These are phyloP conservation scores for Sarocladium oryzae DNA, from an alignment of 2,329 filamentous ascomycete genomes.

Conservation along the genomic window DNA sequence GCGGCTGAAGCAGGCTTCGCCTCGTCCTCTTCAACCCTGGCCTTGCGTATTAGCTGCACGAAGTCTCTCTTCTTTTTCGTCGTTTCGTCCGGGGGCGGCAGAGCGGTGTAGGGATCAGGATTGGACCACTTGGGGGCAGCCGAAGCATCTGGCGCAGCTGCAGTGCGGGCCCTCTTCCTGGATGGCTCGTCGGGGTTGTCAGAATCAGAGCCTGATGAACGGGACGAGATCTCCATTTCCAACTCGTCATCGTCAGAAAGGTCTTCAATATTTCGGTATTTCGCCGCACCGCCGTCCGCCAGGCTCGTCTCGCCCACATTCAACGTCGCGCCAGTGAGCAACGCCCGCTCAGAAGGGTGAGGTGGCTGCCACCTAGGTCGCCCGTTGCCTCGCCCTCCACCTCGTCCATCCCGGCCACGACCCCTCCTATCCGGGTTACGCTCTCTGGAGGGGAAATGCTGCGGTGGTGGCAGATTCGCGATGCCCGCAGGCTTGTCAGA, in stretches of 20 bases:
- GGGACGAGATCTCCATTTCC: slow-evolving; percentile 55
- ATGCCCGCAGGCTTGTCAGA: slow-evolving; percentile 45
- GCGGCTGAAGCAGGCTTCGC: slow-evolving; percentile 45
- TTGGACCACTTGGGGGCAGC: slow-evolving; percentile 82
- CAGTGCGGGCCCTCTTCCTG: slow-evolving; percentile 27
- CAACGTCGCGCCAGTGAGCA: slow-evolving; percentile 38
- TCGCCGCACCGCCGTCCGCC: slow-evolving; percentile 39
- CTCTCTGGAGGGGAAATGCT: slow-evolving; percentile 10
- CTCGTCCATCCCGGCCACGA: slow-evolving; percentile 19
- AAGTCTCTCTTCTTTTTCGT: slow-evolving; percentile 76
- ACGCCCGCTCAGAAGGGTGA: slow-evolving; percentile 40
- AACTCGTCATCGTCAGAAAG: slow-evolving; percentile 58
- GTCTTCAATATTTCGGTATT: slow-evolving; percentile 49
- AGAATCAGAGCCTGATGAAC: slow-evolving; percentile 16
- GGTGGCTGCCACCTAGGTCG: slow-evolving; percentile 30
- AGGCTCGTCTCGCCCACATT: slow-evolving; percentile 39
- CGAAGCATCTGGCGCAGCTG: slow-evolving; percentile 23
- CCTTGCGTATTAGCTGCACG: slow-evolving; percentile 86
- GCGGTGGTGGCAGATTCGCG: slow-evolving; percentile 22
- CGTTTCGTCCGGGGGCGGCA: slow-evolving; percentile 72
- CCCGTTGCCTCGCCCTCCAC: slow-evolving; percentile 21
- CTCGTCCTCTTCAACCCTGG: slow-evolving; percentile 56
- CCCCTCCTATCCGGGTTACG: slow-evolving; percentile 3
- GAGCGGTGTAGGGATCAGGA: slow-evolving; percentile 83
- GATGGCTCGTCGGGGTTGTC: slow-evolving; percentile 31